Conservation (phyloP, 2,329 filamentous ascomycete genomes). For the Fusarium circinatum region DNA sequence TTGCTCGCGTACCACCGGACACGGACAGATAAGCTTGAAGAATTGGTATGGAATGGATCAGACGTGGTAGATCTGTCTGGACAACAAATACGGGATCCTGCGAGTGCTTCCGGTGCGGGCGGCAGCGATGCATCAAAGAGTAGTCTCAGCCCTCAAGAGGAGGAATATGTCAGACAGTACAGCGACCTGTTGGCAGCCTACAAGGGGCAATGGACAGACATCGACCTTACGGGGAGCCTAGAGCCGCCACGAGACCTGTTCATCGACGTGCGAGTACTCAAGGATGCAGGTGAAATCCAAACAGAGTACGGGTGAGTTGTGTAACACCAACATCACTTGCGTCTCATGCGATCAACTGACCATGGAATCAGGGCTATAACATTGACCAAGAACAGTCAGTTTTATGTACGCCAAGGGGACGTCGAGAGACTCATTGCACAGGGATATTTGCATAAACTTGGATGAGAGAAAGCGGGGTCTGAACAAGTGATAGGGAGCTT, state of each 20-base stretch:
- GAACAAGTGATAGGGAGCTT: neutral
- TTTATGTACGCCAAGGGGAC: conserved; percentile 95
- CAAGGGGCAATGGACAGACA: conserved; percentile 98
- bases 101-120: conserved; percentile 45
- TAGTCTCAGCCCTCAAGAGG: conserved; percentile 92
- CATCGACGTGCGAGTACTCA: conserved; percentile 94
- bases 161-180: conserved; percentile 94
- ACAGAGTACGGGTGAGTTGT: conserved; percentile 91
- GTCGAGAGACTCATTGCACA: conserved; percentile 94
- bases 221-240: conserved; percentile 92
- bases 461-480: conserved; percentile 60
- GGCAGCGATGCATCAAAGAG: conserved; percentile 65
- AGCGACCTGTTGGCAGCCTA: conserved; percentile 93
- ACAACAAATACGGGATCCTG: conserved; percentile 61
- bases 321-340: neutral
- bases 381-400: conserved; percentile 97
- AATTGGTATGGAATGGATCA: conserved; percentile 89
- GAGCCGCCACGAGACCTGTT: conserved; percentile 96
- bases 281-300: conserved; percentile 97
- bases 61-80: conserved; percentile 80
- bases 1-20: conserved; percentile 93
- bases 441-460: conserved; percentile 91
- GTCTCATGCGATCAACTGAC: conserved; percentile 29
- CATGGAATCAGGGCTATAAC: conserved; percentile 78
- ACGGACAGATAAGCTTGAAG: conserved; percentile 89